phyloP scores from a whole-genome alignment of 129 eudicot genomes.

The Flaveria linearis region DNA sequence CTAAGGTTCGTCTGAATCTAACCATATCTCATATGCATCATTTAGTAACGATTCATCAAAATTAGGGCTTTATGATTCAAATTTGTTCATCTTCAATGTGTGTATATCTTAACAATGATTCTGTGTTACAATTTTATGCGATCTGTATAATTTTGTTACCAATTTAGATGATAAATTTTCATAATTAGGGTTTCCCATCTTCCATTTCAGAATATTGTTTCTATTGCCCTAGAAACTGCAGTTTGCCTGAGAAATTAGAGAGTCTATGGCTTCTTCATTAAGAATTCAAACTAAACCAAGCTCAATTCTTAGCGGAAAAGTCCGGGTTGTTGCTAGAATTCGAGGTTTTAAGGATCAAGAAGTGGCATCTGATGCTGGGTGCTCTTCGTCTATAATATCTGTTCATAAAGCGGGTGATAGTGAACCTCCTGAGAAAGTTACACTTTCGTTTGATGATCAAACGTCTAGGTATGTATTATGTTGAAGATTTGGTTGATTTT shows the following conservation, averaged over 20 bases:
- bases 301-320: conserved; percentile 40
- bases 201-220: background rate
- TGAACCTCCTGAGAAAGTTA: conserved; percentile 36
- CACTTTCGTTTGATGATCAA: conserved; percentile 51
- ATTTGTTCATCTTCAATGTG: background rate
- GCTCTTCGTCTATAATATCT: conserved; percentile 46
- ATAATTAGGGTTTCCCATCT: background rate
- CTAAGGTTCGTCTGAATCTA: background rate
- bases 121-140: background rate
- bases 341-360: conserved; percentile 55
- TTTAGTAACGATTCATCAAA: background rate
- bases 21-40: background rate
- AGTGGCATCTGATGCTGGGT: conserved; percentile 25
- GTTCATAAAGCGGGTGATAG: conserved; percentile 35
- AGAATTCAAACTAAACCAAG: conserved; percentile 23
- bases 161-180: background rate
- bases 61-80: background rate
- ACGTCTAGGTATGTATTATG: conserved; percentile 42
- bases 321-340: conserved; percentile 63
- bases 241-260: conserved; percentile 16
- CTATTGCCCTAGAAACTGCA: conserved; percentile 4
- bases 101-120: background rate
- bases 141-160: background rate
- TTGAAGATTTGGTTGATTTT: background rate
- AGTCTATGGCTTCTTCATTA: conserved; percentile 30